Conservation (phyloP, 2,329 filamentous ascomycete genomes). For the Neonectria magnoliae region DNA sequence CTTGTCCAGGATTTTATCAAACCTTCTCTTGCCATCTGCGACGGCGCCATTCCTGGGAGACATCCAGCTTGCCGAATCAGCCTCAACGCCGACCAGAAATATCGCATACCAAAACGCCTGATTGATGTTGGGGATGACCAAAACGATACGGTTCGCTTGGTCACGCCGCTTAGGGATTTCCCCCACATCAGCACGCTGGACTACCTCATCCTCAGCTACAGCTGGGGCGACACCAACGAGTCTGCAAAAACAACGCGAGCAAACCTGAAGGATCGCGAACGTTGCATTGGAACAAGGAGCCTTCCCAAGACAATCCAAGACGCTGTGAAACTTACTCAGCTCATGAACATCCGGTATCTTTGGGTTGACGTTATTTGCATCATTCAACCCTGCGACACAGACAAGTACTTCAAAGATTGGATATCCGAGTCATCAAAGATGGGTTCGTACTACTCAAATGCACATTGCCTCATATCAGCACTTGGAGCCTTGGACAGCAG, state of each 20-base stretch:
- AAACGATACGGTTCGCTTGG: not conserved
- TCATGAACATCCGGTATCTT: not conserved
- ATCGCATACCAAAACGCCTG: not conserved
- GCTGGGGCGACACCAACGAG: not conserved
- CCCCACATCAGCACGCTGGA: not conserved
- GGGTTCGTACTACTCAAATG: constrained; percentile 21
- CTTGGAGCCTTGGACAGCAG: constrained; percentile 11
- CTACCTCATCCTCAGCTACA: constrained; percentile 5
- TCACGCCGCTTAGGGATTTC: too few relatives aligned
- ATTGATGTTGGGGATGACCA: not conserved
- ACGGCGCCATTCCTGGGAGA: too few relatives aligned
- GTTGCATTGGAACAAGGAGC: not conserved
- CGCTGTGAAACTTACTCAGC: not conserved
- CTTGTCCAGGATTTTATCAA: not conserved
- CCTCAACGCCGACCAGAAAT: not conserved
- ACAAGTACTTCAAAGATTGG: constrained; percentile 14
- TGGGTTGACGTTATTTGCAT: not conserved
- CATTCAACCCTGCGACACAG: not conserved
- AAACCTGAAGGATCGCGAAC: not conserved
- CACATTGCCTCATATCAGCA: constrained; percentile 19
- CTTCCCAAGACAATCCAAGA: not conserved
- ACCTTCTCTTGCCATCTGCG: not conserved
- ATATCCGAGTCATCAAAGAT: constrained; percentile 15
- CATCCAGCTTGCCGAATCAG: too few relatives aligned
- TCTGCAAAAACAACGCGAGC: not conserved